Conservation (phyloP, 768 basidiomycete species). For the Amanita polypyramis region DNA sequence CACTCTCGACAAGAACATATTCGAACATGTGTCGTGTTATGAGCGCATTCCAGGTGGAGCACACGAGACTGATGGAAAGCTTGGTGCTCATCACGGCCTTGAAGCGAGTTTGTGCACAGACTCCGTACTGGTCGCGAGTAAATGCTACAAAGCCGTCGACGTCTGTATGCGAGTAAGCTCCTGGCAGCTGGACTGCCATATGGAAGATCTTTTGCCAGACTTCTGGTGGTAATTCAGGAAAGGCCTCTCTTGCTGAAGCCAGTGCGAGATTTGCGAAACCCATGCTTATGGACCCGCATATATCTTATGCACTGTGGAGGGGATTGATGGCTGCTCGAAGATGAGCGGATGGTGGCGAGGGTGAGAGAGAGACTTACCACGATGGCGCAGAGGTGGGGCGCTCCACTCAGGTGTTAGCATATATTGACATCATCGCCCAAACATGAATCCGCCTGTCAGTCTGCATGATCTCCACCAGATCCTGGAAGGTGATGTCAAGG, state of each 20-base stretch:
- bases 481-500: constrained; percentile 60
- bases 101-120: constrained; percentile 12
- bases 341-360: no score
- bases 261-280: neutral
- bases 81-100: constrained; percentile 13
- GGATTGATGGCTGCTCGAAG: neutral
- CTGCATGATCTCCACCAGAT: constrained; percentile 45
- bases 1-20: constrained; percentile 15
- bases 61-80: constrained; percentile 14
- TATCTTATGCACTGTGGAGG: neutral
- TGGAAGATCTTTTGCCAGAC: constrained; percentile 18
- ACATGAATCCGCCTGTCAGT: constrained; percentile 20
- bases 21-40: constrained; percentile 11
- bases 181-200: constrained; percentile 16
- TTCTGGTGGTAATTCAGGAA: constrained; percentile 15
- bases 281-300: neutral
- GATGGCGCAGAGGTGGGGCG: no score
- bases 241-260: neutral
- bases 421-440: neutral
- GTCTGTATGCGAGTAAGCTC: constrained; percentile 13
- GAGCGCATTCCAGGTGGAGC: constrained; percentile 14
- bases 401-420: no score
- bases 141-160: constrained; percentile 16
- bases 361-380: no score
- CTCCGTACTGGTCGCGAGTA: constrained; percentile 15